Conservation (phyloP, 371 early-diverging fungal genomes). For the Mucor irregularis region DNA sequence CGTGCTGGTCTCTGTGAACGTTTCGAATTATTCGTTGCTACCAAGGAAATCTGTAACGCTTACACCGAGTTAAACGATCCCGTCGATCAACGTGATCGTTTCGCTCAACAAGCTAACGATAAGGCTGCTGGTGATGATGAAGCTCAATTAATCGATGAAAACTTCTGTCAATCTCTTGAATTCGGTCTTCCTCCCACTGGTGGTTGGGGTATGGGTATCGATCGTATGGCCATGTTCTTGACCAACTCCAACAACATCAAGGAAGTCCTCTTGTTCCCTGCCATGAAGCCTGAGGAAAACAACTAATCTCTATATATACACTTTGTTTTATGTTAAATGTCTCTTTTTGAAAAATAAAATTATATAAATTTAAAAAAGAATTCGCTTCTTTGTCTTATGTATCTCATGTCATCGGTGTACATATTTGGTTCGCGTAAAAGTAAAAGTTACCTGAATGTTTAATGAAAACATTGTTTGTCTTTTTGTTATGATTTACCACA, state of each 20-base stretch:
- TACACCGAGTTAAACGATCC: constrained; percentile 99
- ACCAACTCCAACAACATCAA: constrained; percentile 98
- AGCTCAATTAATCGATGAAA: constrained; percentile 98
- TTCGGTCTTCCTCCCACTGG: constrained; percentile 99
- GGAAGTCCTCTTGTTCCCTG: constrained; percentile 77
- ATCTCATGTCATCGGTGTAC: no score
- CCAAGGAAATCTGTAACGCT: constrained; percentile 99
- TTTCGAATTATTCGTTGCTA: constrained; percentile 99
- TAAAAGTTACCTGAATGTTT: no score
- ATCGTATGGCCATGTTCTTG: constrained; percentile 99
- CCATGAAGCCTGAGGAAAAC: constrained; percentile 79
- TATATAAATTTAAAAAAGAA: no score
- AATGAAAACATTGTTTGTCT: no score
- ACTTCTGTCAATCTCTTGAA: constrained; percentile 97
- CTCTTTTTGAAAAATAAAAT: neutral
- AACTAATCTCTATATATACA: constrained; percentile 23
- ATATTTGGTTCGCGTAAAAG: no score
- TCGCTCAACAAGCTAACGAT: constrained; percentile 96
- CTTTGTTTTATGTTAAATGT: neutral
- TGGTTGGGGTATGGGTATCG: constrained; percentile 99
- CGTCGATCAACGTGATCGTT: constrained; percentile 95
- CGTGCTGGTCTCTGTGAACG: constrained; percentile 96
- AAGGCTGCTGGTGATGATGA: constrained; percentile 99
- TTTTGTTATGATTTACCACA: no score
- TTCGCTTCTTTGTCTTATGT: no score